Evolutionary conservation across 257 asterid species (phyloP).

Genomic region (Echium plantagineum): DNA sequence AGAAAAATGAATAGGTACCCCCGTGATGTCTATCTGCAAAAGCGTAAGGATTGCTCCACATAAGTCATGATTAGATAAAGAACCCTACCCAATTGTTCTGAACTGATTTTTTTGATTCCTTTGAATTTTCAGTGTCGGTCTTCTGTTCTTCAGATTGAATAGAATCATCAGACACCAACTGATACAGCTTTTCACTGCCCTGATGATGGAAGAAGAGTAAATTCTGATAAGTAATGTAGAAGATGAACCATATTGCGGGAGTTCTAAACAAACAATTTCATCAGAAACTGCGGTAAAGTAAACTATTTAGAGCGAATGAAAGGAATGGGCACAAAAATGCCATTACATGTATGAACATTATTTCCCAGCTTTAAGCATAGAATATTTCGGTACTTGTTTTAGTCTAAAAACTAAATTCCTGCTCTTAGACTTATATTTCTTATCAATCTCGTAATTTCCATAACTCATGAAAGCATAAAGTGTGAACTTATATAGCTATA

Average conservation of each 20-base stretch:
- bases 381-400: not conserved
- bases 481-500: not conserved
- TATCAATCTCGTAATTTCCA: not conserved
- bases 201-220: conserved; percentile 17
- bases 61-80: conserved; percentile 4
- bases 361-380: too few relatives aligned
- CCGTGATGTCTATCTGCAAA: not conserved
- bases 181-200: conserved; percentile 91
- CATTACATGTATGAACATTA: not conserved
- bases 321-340: not conserved
- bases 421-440: not conserved
- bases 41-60: not conserved
- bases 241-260: conserved; percentile 1
- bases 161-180: conserved; percentile 52
- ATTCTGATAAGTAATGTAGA: not conserved
- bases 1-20: not conserved
- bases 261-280: not conserved
- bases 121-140: conserved; percentile 15
- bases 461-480: not conserved
- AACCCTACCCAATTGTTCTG: conserved; percentile 41
- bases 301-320: too few relatives aligned
- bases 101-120: conserved; percentile 17
- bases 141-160: conserved; percentile 18
- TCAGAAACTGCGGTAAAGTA: too few relatives aligned
- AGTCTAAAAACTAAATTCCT: not conserved